Conservation (phyloP, 495 filamentous ascomycete species). For the Pseudoneurospora amorphoporcata region DNA sequence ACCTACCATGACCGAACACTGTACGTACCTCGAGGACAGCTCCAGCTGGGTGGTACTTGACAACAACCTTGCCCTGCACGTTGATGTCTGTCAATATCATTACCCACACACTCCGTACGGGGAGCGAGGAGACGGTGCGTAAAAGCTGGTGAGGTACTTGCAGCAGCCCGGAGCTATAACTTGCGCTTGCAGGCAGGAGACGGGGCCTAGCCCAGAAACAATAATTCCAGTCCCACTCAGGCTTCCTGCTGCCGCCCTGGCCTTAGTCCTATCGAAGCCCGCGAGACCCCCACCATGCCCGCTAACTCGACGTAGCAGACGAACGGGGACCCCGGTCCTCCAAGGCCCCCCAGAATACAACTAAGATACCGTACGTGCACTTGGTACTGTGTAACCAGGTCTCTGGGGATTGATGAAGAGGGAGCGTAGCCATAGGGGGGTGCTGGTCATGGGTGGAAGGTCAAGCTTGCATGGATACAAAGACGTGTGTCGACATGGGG, state of each 20-base stretch:
- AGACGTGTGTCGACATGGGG: neutral
- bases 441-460: neutral
- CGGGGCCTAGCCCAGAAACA: neutral
- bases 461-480: neutral
- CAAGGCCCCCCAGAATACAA: neutral
- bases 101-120: neutral
- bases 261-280: neutral
- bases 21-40: conserved; percentile 1
- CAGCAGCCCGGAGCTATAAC: neutral
- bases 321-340: neutral
- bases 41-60: neutral
- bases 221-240: neutral
- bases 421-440: neutral
- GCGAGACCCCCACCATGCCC: neutral
- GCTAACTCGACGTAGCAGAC: neutral
- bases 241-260: neutral
- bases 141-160: neutral
- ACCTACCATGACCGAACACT: neutral
- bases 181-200: neutral
- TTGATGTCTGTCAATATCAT: neutral
- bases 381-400: neutral
- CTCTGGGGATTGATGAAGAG: neutral
- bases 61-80: neutral
- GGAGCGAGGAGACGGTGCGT: neutral
- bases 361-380: neutral